Percentiles rank a stretch among this genome's conserved stretches.
phyloP scores from a whole-genome alignment of 1,139 yeast species.

The Kodamaea sp. region DNA sequence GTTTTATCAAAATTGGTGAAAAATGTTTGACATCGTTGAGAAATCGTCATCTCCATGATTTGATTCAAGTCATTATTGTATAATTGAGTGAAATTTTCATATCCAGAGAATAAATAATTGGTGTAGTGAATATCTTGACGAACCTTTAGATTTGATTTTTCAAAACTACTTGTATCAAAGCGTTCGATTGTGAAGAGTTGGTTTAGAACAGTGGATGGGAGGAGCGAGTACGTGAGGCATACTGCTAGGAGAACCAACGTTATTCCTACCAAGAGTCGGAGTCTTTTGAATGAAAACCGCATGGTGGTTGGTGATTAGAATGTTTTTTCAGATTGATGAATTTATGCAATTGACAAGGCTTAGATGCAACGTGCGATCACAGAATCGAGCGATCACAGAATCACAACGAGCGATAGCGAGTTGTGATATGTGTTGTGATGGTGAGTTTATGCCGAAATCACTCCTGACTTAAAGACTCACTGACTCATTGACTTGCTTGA shows the following conservation, averaged over 20 bases:
- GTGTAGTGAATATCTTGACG: slow-evolving; percentile 27
- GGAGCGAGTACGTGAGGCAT: slow-evolving; percentile 1
- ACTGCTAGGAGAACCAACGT: slow-evolving; percentile 1
- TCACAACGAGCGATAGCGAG: too few species aligned
- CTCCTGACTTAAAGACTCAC: too few species aligned
- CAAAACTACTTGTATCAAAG: slow-evolving; percentile 12
- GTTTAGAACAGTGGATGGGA: neutral
- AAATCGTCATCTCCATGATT: slow-evolving; percentile 16
- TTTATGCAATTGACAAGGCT: too few species aligned
- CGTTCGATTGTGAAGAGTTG: slow-evolving; percentile 7
- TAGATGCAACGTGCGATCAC: too few species aligned
- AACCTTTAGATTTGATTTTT: slow-evolving; percentile 16
- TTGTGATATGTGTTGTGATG: too few species aligned
- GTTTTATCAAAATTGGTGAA: slow-evolving; percentile 21
- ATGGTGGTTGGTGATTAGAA: slow-evolving; percentile 7
- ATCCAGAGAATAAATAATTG: slow-evolving; percentile 27
- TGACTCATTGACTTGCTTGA: too few species aligned
- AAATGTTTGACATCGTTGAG: slow-evolving; percentile 28
- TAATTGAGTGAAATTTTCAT: slow-evolving; percentile 18
- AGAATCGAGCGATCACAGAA: too few species aligned
- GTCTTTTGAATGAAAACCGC: slow-evolving; percentile 12
- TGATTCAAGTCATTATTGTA: slow-evolving; percentile 12
- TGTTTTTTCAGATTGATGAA: too few species aligned
- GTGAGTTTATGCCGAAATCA: too few species aligned
- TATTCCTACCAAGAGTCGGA: slow-evolving; percentile 2